Base-by-base conservation (phyloP, 1,284 basidiomycete genomes). In the Cystobasidium pallidum region DNA sequence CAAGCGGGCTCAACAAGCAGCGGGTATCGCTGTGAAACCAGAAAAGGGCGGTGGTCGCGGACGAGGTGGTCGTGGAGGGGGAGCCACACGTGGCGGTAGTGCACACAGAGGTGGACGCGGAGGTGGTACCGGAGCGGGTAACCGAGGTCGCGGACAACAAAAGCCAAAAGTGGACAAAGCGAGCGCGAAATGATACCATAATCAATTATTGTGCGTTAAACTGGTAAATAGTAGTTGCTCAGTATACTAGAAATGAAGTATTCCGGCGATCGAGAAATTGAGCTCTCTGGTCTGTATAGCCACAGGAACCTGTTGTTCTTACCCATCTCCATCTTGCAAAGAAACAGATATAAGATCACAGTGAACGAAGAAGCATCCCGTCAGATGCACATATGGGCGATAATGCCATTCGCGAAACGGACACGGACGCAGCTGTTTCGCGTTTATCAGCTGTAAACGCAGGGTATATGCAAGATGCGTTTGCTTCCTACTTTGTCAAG, bases 401-500 rank as follows among this genome's bases (percentile, higher is more conserved):
- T 79, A 83, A 84, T 39, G 86, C 89, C 2, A 84, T 90, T 39
- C 85, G 90, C 36, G 84, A 84, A 26, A 92, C 90, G 0, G 90
- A 92, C 80, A 82, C 84, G 43, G 90, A 91, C 78, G 90, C 91
- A 0, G 85, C 89, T 0, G 81, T 87, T 1, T 89, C 93, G 10
- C 85, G 94, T 19, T 83, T 92, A 63, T 96, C 91, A 13, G 91
- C 92, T 4, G 87, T 88, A 10, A 84, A 86, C 62, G 88, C 89
- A 75, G 85, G 86, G 17, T 95, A 95, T 79, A 82, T 95, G 43
- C 73, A 82, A 7, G 92, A 95, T 81, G 86, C 88, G 2, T 92
- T 86, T 80, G 84, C 90, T 72, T 80, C 82, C 28, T 80, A 85
- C 58, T 84, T 93, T 71, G 84, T 91, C 39, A 84, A 88, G 30